Evolutionary conservation across 1,284 basidiomycete genomes (phyloP).

Genomic region (Termitomyces sp.): DNA sequence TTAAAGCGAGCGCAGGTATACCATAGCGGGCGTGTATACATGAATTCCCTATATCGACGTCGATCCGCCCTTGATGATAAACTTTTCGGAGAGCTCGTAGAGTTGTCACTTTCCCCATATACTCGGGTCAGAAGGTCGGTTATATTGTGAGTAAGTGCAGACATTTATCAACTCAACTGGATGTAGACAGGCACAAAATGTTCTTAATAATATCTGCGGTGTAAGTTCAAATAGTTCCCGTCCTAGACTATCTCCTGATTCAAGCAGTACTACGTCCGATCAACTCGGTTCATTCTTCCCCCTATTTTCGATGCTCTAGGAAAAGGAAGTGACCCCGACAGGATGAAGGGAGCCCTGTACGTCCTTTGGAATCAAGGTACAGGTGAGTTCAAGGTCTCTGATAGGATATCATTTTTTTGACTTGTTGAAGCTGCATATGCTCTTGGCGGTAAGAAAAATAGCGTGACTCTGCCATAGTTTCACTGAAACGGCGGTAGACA

Average conservation of each 20-base stretch:
- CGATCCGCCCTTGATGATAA: slow-evolving; percentile 79
- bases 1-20: slow-evolving; percentile 79
- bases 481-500: slow-evolving; percentile 41
- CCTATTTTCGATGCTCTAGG: slow-evolving; percentile 67
- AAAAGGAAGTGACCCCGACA: slow-evolving; percentile 83
- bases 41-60: slow-evolving; percentile 78
- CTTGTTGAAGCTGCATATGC: slow-evolving; percentile 50
- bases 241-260: slow-evolving; percentile 9
- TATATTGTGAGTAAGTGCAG: slow-evolving; percentile 1
- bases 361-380: slow-evolving; percentile 78
- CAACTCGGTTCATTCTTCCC: slow-evolving; percentile 71
- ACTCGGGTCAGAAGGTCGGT: slow-evolving; percentile 67
- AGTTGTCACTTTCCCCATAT: slow-evolving; percentile 84
- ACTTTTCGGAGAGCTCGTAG: slow-evolving; percentile 74
- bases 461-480: not conserved
- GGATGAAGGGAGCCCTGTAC: slow-evolving; percentile 94
- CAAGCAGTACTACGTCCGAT: slow-evolving; percentile 73
- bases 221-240: slow-evolving; percentile 35
- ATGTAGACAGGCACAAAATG: slow-evolving; percentile 64
- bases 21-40: slow-evolving; percentile 66
- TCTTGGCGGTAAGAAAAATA: slow-evolving; percentile 44
- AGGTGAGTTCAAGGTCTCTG: slow-evolving; percentile 30
- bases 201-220: slow-evolving; percentile 63
- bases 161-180: not conserved
- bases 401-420: slow-evolving; percentile 5